phyloP scores from a whole-genome alignment of 1,284 basidiomycete species.

The Microbotryum silenes-acaulis region DNA sequence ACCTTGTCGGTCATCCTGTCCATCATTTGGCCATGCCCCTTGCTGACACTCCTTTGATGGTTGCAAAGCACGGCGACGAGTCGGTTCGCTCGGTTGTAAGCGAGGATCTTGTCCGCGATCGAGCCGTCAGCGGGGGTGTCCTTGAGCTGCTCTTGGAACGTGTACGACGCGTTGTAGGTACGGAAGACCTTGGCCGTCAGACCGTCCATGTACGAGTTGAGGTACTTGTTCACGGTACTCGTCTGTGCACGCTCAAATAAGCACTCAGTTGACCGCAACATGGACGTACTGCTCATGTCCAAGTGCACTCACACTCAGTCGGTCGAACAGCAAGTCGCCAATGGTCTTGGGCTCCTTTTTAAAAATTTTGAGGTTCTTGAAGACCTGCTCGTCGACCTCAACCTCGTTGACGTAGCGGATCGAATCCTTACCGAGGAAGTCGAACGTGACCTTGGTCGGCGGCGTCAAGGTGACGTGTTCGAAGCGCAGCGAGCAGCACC shows the following conservation, averaged over 20 bases:
- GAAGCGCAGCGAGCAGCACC: constrained; percentile 89
- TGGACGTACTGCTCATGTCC: not conserved
- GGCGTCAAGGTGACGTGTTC: constrained; percentile 87
- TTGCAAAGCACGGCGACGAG: constrained; percentile 94
- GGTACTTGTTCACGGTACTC: constrained; percentile 73
- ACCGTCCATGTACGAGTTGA: constrained; percentile 86
- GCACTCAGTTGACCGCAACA: not conserved
- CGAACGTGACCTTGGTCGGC: constrained; percentile 75
- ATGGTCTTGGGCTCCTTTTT: constrained; percentile 80
- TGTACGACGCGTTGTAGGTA: constrained; percentile 94
- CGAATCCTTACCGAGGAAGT: constrained; percentile 96
- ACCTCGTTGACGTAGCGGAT: constrained; percentile 84
- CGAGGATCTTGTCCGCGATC: constrained; percentile 83
- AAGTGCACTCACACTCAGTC: constrained; percentile 41
- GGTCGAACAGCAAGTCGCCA: constrained; percentile 86
- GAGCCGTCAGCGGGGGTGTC: constrained; percentile 62
- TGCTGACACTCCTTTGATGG: constrained; percentile 88
- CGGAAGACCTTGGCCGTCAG: constrained; percentile 96
- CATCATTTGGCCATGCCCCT: constrained; percentile 84
- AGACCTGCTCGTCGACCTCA: constrained; percentile 74
- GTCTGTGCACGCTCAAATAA: constrained; percentile 52
- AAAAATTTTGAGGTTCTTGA: constrained; percentile 84
- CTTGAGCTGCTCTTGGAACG: constrained; percentile 82
- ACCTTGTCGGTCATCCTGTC: constrained; percentile 85
- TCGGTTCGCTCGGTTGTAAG: constrained; percentile 91